Evolutionary conservation across 768 basidiomycete genomes (phyloP).

Genomic region (Neoboletus brunneissimus): DNA sequence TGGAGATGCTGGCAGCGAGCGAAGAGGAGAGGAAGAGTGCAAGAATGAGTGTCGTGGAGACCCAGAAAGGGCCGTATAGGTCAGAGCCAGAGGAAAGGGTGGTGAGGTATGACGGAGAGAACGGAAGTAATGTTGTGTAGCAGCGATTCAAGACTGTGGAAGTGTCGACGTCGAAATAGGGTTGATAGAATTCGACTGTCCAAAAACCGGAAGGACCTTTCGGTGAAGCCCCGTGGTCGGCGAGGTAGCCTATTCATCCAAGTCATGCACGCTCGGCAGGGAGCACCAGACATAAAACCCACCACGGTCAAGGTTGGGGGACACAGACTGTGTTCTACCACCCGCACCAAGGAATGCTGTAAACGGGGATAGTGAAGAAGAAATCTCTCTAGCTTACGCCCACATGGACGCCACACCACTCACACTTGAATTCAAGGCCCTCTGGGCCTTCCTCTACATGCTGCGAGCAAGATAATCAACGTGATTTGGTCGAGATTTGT

Average conservation of each 20-base stretch:
- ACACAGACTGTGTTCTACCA: constrained; percentile 23
- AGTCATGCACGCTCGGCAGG: neutral
- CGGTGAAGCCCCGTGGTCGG: constrained; percentile 46
- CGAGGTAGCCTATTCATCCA: constrained; percentile 54
- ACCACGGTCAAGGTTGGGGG: constrained; percentile 51
- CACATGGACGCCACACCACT: constrained; percentile 10
- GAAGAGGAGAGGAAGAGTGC: constrained; percentile 91
- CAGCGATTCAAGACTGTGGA: constrained; percentile 72
- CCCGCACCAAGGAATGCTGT: constrained; percentile 55
- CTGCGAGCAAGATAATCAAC: constrained; percentile 28
- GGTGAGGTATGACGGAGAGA: constrained; percentile 58
- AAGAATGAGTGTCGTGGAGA: constrained; percentile 91
- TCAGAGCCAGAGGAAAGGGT: constrained; percentile 56
- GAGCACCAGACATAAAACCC: constrained; percentile 11
- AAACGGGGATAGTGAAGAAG: neutral
- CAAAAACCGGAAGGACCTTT: constrained; percentile 62
- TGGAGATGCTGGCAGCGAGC: constrained; percentile 80
- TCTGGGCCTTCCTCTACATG: constrained; percentile 65
- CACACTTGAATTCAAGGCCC: constrained; percentile 72
- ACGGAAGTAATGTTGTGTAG: constrained; percentile 76
- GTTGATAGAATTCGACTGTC: constrained; percentile 83
- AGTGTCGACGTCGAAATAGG: constrained; percentile 88
- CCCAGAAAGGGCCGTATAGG: constrained; percentile 96
- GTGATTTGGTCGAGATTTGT: neutral
- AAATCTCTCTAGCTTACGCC: neutral